A percentile compares a stretch with the other conserved stretches of the same genome.
These are phyloP conservation scores for Ocimum tenuiflorum DNA, from an alignment of 257 asterid genomes.

Conservation along the genomic window DNA sequence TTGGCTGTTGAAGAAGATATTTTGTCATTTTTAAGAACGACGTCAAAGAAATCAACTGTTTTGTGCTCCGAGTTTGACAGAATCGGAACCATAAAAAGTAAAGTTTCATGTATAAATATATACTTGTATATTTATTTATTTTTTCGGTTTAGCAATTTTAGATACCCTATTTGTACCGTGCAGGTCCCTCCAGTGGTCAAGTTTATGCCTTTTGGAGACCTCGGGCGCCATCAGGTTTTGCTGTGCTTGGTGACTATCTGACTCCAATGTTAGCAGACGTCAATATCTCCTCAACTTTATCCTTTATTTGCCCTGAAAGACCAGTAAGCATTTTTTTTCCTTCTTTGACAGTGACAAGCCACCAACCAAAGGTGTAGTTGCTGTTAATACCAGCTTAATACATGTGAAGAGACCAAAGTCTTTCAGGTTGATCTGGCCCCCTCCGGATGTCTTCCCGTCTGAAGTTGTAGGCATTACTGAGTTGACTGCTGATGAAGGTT, in stretches of 20 bases:
- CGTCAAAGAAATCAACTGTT: conserved; percentile 70
- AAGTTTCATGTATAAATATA: background rate
- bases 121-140: background rate
- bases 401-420: conserved; percentile 85
- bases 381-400: conserved; percentile 78
- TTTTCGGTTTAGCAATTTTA: background rate
- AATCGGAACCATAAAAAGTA: conserved; percentile 72
- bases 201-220: conserved; percentile 90
- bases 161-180: conserved; percentile 16
- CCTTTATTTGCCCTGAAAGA: conserved; percentile 3
- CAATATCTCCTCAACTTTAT: conserved; percentile 10
- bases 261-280: conserved; percentile 74
- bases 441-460: conserved; percentile 20
- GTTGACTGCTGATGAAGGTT: conserved; percentile 22
- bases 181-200: conserved; percentile 50
- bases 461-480: conserved; percentile 29
- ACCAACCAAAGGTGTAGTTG: conserved; percentile 85
- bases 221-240: conserved; percentile 95
- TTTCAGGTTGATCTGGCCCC: conserved; percentile 68
- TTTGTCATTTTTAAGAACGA: conserved; percentile 75
- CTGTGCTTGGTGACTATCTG: conserved; percentile 82
- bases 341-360: conserved; percentile 71
- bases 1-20: conserved; percentile 91
- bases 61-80: conserved; percentile 87
- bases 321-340: conserved; percentile 7